phyloP scores from a whole-genome alignment of 331 rosid genomes.

The Quercus phellos region DNA sequence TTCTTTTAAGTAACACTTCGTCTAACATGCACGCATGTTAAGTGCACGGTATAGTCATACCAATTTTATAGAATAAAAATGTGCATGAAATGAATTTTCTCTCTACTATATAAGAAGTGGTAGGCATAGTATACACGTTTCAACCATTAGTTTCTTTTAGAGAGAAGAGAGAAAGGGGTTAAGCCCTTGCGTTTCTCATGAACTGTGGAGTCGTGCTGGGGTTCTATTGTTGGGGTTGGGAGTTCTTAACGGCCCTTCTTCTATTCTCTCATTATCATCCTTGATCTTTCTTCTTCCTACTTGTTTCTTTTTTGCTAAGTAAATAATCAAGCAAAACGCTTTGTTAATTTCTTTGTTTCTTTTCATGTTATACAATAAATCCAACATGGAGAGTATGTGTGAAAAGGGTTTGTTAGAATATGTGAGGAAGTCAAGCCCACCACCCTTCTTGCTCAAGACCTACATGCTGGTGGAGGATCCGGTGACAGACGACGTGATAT shows the following conservation, averaged over 20 bases:
- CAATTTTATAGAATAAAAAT: not conserved
- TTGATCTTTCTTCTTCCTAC: not conserved
- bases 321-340: not conserved
- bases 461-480: slow-evolving; percentile 84
- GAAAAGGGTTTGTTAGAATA: slow-evolving; percentile 49
- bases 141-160: slow-evolving; percentile 16
- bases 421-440: slow-evolving; percentile 64
- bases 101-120: slow-evolving; percentile 17
- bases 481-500: slow-evolving; percentile 54
- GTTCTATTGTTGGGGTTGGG: slow-evolving; percentile 98
- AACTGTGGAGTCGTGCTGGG: slow-evolving; percentile 99
- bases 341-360: not conserved
- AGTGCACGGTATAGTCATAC: not conserved
- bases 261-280: slow-evolving; percentile 51
- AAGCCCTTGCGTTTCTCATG: slow-evolving; percentile 74
- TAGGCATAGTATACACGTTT: slow-evolving; percentile 31
- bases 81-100: slow-evolving; percentile 13
- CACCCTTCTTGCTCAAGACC: slow-evolving; percentile 88
- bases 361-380: not conserved
- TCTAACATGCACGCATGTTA: not conserved
- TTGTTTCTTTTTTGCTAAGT: not conserved
- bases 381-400: slow-evolving; percentile 32
- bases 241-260: slow-evolving; percentile 97
- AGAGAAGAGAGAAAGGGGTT: slow-evolving; percentile 1
- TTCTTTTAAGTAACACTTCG: not conserved